These are phyloP conservation scores for Rhytidhysteron rufulum DNA, from an alignment of 2,329 filamentous ascomycete species.

Conservation along the genomic window DNA sequence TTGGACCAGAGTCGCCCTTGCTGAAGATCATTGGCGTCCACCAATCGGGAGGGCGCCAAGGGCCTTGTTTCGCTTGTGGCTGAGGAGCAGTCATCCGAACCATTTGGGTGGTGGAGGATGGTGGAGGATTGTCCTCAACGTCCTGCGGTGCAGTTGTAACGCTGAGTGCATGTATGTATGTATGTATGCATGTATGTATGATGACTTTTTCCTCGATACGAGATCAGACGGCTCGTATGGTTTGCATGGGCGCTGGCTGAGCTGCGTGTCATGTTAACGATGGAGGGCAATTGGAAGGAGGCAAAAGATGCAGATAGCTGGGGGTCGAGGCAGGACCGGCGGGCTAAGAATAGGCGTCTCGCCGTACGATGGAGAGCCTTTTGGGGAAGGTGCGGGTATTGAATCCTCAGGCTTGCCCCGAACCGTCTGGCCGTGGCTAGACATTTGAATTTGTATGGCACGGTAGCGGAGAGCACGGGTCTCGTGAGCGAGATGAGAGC, in stretches of 20 bases:
- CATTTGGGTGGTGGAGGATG: no score
- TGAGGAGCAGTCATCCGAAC: no score
- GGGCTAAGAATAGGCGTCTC: background rate
- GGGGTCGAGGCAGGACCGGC: no score
- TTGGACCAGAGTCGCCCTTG: background rate
- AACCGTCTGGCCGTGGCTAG: background rate
- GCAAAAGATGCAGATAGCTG: background rate
- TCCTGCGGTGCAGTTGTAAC: no score
- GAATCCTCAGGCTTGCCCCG: slow-evolving; percentile 1
- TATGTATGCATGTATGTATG: no score
- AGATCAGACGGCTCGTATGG: background rate
- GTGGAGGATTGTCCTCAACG: no score
- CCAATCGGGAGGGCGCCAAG: background rate
- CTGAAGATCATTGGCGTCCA: background rate
- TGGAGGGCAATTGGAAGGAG: background rate
- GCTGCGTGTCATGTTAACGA: background rate
- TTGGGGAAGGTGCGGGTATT: background rate
- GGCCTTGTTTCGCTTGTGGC: background rate
- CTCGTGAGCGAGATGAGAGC: no score
- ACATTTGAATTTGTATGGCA: background rate
- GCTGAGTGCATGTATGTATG: no score
- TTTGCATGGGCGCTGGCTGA: background rate
- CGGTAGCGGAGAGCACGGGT: background rate
- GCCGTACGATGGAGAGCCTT: background rate
- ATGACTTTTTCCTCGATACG: no score